Conservation (phyloP, 1,139 yeast genomes). For the Pichiaceae sp. region DNA sequence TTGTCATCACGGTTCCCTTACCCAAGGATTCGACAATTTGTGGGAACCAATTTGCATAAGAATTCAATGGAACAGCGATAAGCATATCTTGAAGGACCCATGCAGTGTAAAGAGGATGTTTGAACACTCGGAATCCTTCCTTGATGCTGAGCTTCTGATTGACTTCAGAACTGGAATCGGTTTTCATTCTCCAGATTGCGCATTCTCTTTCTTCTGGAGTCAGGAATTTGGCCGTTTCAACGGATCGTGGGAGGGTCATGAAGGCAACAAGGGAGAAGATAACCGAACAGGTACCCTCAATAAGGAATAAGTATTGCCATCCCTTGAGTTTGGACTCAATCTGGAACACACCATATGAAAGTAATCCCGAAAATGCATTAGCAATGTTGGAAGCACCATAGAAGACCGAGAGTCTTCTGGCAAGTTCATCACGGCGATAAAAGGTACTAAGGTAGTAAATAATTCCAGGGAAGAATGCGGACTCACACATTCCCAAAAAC, state of each 20-base stretch:
- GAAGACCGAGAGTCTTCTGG: conserved; percentile 39
- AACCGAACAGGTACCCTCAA: conserved; percentile 43
- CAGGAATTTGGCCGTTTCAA: conserved; percentile 35
- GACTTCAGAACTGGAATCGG: conserved; percentile 36
- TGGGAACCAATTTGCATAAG: conserved; percentile 43
- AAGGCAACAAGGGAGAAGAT: conserved; percentile 32
- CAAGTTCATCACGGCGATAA: conserved; percentile 39
- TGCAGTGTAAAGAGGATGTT: conserved; percentile 40
- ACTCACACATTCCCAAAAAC: conserved; percentile 47
- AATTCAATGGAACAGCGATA: conserved; percentile 40
- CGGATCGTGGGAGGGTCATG: conserved; percentile 33
- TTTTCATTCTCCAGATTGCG: conserved; percentile 32
- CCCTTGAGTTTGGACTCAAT: conserved; percentile 22
- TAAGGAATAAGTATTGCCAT: conserved; percentile 44
- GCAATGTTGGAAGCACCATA: conserved; percentile 43
- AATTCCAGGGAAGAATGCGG: conserved; percentile 52
- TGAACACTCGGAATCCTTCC: conserved; percentile 43
- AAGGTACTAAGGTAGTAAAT: conserved; percentile 37
- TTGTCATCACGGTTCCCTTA: conserved; percentile 42
- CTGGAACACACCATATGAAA: conserved; percentile 30
- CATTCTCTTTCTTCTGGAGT: conserved; percentile 36
- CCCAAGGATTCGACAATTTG: conserved; percentile 46
- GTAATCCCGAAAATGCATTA: conserved; percentile 44
- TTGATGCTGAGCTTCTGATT: conserved; percentile 33
- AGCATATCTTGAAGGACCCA: conserved; percentile 39